These are phyloP conservation scores for Hypoxylon sp. DNA, from an alignment of 2,329 filamentous ascomycete species.

Conservation along the genomic window DNA sequence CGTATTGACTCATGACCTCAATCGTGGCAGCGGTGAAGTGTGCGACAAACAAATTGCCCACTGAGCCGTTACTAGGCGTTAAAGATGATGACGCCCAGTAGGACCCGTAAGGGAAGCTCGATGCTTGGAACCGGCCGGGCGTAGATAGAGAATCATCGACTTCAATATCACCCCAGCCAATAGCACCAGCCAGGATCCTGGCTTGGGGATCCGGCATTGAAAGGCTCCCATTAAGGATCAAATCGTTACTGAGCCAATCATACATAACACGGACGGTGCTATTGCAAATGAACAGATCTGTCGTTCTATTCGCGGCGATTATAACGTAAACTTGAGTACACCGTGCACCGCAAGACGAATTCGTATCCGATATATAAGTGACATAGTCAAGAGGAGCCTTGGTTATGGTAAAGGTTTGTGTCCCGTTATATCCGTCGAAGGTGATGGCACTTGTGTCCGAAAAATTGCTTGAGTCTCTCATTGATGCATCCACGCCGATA, in stretches of 20 bases:
- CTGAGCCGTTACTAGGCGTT: neutral
- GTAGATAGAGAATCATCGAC: constrained; percentile 10
- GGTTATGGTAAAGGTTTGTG: constrained; percentile 9
- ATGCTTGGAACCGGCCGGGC: constrained; percentile 11
- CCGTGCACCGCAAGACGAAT: constrained; percentile 14
- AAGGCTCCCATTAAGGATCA: neutral
- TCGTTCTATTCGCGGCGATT: neutral
- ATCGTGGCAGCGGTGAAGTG: constrained; percentile 15
- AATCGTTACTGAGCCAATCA: neutral
- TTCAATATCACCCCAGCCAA: constrained; percentile 24
- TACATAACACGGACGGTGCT: constrained; percentile 9
- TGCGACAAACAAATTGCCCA: neutral
- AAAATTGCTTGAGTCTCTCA: neutral
- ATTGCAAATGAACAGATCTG: constrained; percentile 20
- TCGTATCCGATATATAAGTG: constrained; percentile 24
- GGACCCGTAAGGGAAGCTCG: constrained; percentile 9
- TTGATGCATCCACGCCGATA: neutral
- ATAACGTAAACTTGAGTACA: constrained; percentile 23
- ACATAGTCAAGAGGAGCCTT: constrained; percentile 14
- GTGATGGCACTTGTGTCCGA: constrained; percentile 4
- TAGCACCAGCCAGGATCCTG: constrained; percentile 19
- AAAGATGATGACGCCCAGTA: constrained; percentile 7
- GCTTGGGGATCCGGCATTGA: constrained; percentile 21
- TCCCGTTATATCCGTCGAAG: constrained; percentile 16
- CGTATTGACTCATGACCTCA: constrained; percentile 9